Evolutionary conservation across 2,329 filamentous ascomycete genomes (phyloP), one percentile per base, ranked within the genome.

Genomic region (Acarospora socialis): DNA sequence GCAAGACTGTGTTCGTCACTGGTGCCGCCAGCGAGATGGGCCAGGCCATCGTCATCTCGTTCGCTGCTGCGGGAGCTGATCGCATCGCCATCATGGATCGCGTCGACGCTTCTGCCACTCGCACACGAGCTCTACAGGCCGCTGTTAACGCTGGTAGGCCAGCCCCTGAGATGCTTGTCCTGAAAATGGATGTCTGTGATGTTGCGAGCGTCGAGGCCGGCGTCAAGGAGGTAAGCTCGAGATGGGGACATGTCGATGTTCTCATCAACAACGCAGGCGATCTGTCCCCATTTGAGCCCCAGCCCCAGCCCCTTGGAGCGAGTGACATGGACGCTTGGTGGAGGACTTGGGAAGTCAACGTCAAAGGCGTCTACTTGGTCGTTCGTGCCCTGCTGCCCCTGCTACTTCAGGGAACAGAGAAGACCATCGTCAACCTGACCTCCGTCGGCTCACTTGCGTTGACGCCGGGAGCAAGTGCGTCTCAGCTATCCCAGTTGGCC

Each of bases 341-440:
- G 37, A 31, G 41, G 9, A 41, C 40, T 13, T 43, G 38, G 31
- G 38, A 40, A 19, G 43, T 47, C 32, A 50, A 50, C 28, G 38
- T 47, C 15, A 20, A 30, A 5, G 44, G 44, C 1, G 14, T 28
- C 4, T 43, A 41, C 22, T 25, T 40, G 7, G 18, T 35, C 13
- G 18, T 33, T 4, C 32, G 36, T 17, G 40, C 42, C 8, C 35
- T 42, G 27, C 9, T 35, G 13, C 16, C n/a, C 13, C 21, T 35
- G 9, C 17, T 24, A 1, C 33, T 51, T 0, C 28, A 33, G 21
- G 30, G 31, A 17, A 18, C 28, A 12, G 3, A 43, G 21, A 60
- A 59, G 44, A 61, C 56, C 0, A 48, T 71, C 13, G 48, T 70
- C 34, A 65, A 61, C 32, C 48, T 68, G 18, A 53, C 49, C 4